Evolutionary conservation across 768 basidiomycete genomes (phyloP).

Genomic region (Kwoniella mangroviensis): DNA sequence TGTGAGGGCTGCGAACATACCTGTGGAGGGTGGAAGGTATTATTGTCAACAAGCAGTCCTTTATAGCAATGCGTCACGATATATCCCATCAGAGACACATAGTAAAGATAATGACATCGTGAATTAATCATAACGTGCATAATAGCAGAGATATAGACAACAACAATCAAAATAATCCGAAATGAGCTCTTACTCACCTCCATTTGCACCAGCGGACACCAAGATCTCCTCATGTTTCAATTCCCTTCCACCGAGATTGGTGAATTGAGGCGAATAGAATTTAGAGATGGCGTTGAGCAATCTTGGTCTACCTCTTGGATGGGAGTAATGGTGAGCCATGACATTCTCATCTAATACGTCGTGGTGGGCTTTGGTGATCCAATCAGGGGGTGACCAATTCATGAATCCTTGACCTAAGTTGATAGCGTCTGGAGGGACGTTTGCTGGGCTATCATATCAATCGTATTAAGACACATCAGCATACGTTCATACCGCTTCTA

Average conservation of each 20-base stretch:
- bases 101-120: too few relatives aligned
- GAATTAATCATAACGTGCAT: too few relatives aligned
- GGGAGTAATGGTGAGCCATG: slow-evolving; percentile 61
- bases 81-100: too few relatives aligned
- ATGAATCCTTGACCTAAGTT: slow-evolving; percentile 78
- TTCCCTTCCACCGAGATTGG: slow-evolving; percentile 63
- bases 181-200: slow-evolving; percentile 67
- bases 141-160: too few relatives aligned
- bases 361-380: slow-evolving; percentile 51
- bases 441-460: slow-evolving; percentile 67
- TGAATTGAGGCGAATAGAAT: slow-evolving; percentile 72
- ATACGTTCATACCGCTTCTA: too few relatives aligned
- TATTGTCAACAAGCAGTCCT: background rate
- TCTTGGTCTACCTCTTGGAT: slow-evolving; percentile 84
- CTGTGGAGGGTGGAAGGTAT: slow-evolving; percentile 59
- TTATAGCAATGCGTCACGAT: too few relatives aligned
- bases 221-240: slow-evolving; percentile 89
- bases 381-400: slow-evolving; percentile 59
- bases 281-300: slow-evolving; percentile 84
- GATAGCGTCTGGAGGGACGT: slow-evolving; percentile 87
- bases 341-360: slow-evolving; percentile 51
- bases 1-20: slow-evolving; percentile 89
- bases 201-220: slow-evolving; percentile 95
- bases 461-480: too few relatives aligned
- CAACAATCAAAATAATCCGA: too few relatives aligned